Evolutionary conservation across 345 rosid species (phyloP).

Genomic region (Iberis pinnata): DNA sequence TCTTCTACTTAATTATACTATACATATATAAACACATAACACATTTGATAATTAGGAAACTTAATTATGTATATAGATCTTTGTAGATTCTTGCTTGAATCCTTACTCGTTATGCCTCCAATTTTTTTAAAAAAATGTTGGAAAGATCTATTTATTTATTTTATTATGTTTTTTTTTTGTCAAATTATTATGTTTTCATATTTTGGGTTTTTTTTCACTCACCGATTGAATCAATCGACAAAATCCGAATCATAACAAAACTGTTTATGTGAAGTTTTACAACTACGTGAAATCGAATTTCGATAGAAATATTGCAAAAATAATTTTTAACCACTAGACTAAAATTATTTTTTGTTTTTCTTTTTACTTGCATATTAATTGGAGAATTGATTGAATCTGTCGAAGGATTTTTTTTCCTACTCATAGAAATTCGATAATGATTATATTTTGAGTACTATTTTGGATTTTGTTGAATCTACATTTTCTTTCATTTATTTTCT

Average conservation of each 20-base stretch:
- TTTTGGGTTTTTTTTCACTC: not conserved
- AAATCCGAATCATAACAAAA: too few relatives aligned
- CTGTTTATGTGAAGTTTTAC: too few relatives aligned
- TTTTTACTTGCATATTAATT: conserved; percentile 13
- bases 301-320: too few relatives aligned
- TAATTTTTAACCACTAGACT: too few relatives aligned
- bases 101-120: not conserved
- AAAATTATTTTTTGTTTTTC: not conserved
- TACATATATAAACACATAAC: not conserved
- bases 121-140: too few relatives aligned
- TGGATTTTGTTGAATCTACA: conserved; percentile 24
- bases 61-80: not conserved
- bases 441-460: conserved; percentile 24
- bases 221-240: too few relatives aligned
- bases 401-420: not conserved
- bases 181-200: too few relatives aligned
- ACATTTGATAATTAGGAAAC: not conserved
- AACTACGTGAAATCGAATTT: too few relatives aligned
- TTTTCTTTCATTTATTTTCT: not conserved
- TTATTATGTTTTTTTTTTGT: too few relatives aligned
- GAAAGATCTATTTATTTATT: too few relatives aligned
- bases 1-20: conserved; percentile 2
- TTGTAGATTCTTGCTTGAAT: not conserved
- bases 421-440: conserved; percentile 3
- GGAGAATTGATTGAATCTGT: conserved; percentile 7